phyloP scores from a whole-genome alignment of 768 basidiomycete species.

The Sporobolomyces roseus region DNA sequence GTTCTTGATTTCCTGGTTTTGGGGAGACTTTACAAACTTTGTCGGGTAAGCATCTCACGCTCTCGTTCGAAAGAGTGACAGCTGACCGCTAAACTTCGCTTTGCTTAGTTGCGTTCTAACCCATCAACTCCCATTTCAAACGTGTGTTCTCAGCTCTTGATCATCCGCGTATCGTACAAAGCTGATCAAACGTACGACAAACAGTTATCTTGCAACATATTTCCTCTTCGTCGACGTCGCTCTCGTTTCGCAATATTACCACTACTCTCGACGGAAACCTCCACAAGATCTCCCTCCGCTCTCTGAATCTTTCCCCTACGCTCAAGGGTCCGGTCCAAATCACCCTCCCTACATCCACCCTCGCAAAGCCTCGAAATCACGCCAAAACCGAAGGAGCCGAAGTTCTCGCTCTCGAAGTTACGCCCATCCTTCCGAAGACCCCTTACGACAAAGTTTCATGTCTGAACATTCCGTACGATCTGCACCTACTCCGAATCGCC shows the following conservation, averaged over 20 bases:
- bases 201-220: slow-evolving; percentile 82
- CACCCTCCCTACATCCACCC: slow-evolving; percentile 2
- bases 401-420: too few relatives aligned
- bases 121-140: slow-evolving; percentile 86
- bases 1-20: slow-evolving; percentile 80
- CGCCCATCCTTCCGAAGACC: too few relatives aligned
- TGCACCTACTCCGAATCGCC: too few relatives aligned
- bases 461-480: slow-evolving; percentile 1
- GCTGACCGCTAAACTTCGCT: neutral
- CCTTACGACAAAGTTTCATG: slow-evolving; percentile 34
- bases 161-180: neutral
- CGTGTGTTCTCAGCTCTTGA: slow-evolving; percentile 31
- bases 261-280: slow-evolving; percentile 48
- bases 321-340: slow-evolving; percentile 11
- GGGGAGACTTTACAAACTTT: slow-evolving; percentile 89
- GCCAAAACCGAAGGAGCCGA: neutral
- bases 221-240: slow-evolving; percentile 78
- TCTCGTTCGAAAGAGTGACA: neutral
- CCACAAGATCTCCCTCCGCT: slow-evolving; percentile 25
- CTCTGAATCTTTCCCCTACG: slow-evolving; percentile 26
- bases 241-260: slow-evolving; percentile 73
- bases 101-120: slow-evolving; percentile 70
- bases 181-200: too few relatives aligned
- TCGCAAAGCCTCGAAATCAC: neutral
- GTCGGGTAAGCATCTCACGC: slow-evolving; percentile 55